Base-by-base conservation (phyloP, 202 grass and related monocot species). In the Saccharum hybrid region DNA sequence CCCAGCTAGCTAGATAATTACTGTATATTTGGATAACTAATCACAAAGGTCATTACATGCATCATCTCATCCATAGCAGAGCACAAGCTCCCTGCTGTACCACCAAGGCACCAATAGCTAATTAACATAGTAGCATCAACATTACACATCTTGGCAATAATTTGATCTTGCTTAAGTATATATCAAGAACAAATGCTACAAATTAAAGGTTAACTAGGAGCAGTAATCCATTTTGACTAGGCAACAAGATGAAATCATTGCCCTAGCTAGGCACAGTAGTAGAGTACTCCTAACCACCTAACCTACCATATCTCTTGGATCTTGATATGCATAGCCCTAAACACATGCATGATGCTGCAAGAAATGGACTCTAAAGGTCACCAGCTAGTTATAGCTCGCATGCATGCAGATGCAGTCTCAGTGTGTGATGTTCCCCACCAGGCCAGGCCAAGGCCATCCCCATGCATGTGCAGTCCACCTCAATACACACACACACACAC, bases 251-350 rank as follows among this genome's bases (percentile, higher is more conserved):
- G 63, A 75, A 86, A 52, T 63, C 51, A 75, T 74, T 79, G 81
- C 2, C 52, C 40, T 68, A 34, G 2, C 6, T 56, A n/a, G 15
- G 4, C 49, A 7, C 19, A 54, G 54, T 59, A 54, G 36, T 77
- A 74, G 13, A 73, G 1, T 62, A 12, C 71, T 6, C 14, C 78
- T 23, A 85, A 51, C 73, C 43, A 77, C 57, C 78, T 51, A 81
- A 68, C 81, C 85, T 63, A 75, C 68, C 82, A 88, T 71, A 83
- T 78, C 81, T 81, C 57, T 61, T 78, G 75, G 67, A 83, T 80
- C 74, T 74, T 71, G 82, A 82, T 78, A 67, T 70, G 72, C 63
- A 15, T 83, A 52, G 43, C 75, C 26, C 19, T n/a, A 77, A 73
- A 73, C 83, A 90, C 67, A 90, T 86, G 88, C 83, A 77, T 19